Percentiles rank a stretch among this genome's conserved stretches.
phyloP scores from a whole-genome alignment of 345 rosid genomes.

The Alliaria petiolata region DNA sequence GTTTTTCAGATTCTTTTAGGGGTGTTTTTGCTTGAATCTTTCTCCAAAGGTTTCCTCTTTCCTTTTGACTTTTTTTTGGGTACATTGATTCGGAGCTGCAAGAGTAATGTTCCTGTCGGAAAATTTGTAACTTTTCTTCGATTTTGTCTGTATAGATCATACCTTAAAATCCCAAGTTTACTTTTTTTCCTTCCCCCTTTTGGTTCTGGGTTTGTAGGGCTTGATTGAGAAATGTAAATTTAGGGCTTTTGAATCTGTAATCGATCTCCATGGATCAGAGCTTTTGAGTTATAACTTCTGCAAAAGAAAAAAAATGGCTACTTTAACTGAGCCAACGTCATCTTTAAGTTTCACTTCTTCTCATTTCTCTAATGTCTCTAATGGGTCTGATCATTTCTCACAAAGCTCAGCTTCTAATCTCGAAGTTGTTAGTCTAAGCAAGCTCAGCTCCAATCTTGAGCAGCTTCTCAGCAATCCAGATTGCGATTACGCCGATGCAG shows the following conservation, averaged over 20 bases:
- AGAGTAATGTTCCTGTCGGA: conserved; percentile 14
- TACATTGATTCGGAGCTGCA: background rate
- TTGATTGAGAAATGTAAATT: conserved; percentile 16
- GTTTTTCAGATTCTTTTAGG: background rate
- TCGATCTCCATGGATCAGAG: conserved; percentile 12
- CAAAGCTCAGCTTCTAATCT: conserved; percentile 41
- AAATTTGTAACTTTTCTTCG: background rate
- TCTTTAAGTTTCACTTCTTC: conserved; percentile 84
- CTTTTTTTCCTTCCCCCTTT: background rate
- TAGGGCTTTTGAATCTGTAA: background rate
- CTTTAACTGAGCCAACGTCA: conserved; percentile 74
- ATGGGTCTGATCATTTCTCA: conserved; percentile 21
- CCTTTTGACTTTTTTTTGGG: background rate
- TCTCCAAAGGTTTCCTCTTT: background rate
- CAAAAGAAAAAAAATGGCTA: conserved; percentile 9
- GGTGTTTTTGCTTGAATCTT: conserved; percentile 3
- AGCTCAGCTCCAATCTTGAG: conserved; percentile 80
- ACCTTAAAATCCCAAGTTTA: background rate
- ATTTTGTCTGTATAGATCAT: background rate
- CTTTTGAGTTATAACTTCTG: conserved; percentile 4
- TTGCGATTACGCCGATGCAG: conserved; percentile 76
- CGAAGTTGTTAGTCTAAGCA: conserved; percentile 66
- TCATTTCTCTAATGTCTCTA: conserved; percentile 54
- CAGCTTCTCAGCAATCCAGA: conserved; percentile 55
- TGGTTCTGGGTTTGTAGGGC: conserved; percentile 10